Evolutionary conservation across 2,329 filamentous ascomycete genomes (phyloP), one percentile per base, ranked within the genome.

Genomic region (Helotiales sp.): DNA sequence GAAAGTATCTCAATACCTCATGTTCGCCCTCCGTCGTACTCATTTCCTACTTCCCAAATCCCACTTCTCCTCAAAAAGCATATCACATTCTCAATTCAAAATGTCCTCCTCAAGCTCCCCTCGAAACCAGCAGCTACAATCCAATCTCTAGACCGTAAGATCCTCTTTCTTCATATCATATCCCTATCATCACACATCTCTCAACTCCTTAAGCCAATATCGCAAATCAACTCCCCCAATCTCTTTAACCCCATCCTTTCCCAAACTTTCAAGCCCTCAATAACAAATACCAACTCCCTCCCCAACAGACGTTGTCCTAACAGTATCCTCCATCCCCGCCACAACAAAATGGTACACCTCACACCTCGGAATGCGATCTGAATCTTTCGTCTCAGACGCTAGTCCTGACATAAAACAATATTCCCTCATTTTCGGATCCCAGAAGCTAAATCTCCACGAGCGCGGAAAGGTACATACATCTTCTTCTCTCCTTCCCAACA

Each of bases 391-490:
- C 0, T 82, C 84, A 0, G 72, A 79, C 11, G 69, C 77, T 6
- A 79, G 79, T 15, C 75, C 80, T 1, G 69, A 74, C 54, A 73
- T 73, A 37, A 75, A 73, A 26, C 82, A 87, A 13, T 82, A 85
- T 66, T 85, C 86, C 0, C 79, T 89, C 17, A 77, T 81, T 4
- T 89, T 89, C 70, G 87, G 86, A 37, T 73, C 70, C 0, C 85
- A 87, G 68, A 89, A 89, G 76, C 85, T 89, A 65, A 89, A 89
- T 67, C 80, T 90, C 2, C 87, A 89, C 72, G 80, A 86, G 69
- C 78, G 79, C 11, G 86, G 86, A 6, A 82, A 81, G 15, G 74
- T 75, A 64, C 17, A 3, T 37, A 7, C 15, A 15, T 55, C 52
- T 32, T n/a, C 28, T 20, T 2, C 24, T 22, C 55, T 37, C n/a